Conservation (phyloP, 1,284 basidiomycete genomes). For the Pisolithus thermaeus region DNA sequence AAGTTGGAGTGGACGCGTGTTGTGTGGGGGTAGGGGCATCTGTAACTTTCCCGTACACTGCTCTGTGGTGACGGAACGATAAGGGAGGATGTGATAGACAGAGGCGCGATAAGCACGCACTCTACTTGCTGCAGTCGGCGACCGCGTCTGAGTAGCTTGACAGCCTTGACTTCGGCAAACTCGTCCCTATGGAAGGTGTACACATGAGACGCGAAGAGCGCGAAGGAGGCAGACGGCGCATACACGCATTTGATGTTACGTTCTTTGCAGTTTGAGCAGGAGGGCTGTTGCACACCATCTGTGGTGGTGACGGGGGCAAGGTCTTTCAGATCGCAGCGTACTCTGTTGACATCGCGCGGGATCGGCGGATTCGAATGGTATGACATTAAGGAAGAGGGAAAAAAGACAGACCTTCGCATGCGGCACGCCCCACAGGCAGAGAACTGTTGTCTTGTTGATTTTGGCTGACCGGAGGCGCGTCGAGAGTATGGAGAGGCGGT, state of each 20-base stretch:
- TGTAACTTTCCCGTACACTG: conserved; percentile 53
- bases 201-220: conserved; percentile 8
- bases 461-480: conserved; percentile 54
- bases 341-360: conserved; percentile 38
- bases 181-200: conserved; percentile 60
- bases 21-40: conserved; percentile 34
- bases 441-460: conserved; percentile 75
- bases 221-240: conserved; percentile 33
- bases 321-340: conserved; percentile 79
- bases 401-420: conserved; percentile 59
- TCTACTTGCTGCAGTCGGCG: conserved; percentile 82
- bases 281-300: conserved; percentile 44
- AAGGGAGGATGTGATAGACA: conserved; percentile 2
- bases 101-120: conserved; percentile 31
- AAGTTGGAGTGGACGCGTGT: conserved; percentile 25
- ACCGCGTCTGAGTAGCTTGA: conserved; percentile 77
- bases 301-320: conserved; percentile 37
- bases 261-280: conserved; percentile 84
- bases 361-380: background rate
- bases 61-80: conserved; percentile 30
- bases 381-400: background rate
- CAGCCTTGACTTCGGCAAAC: conserved; percentile 82
- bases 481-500: conserved; percentile 42
- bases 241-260: conserved; percentile 81
- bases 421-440: conserved; percentile 87